Percentiles rank a stretch among this genome's conserved stretches.
phyloP scores from a whole-genome alignment of 1,139 yeast genomes.

The Dujonia santamariae region DNA sequence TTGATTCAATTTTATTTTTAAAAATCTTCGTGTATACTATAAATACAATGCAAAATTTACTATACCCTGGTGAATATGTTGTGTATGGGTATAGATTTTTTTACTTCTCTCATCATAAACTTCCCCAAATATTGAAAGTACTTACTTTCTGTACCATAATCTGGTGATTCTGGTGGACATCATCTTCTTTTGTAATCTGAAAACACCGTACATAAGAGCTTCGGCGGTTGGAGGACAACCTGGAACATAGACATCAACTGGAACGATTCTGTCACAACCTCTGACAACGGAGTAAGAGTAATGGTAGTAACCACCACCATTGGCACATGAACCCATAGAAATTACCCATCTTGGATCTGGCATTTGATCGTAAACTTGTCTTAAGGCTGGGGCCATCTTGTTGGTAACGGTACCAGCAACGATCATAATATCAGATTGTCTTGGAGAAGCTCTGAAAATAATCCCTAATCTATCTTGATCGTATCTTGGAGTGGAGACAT shows the following conservation, averaged over 20 bases:
- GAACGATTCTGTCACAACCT: conserved; percentile 86
- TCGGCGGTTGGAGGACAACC: conserved; percentile 94
- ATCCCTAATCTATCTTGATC: conserved; percentile 93
- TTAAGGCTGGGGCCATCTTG: conserved; percentile 91
- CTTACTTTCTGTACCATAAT: conserved; percentile 77
- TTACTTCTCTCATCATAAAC: not conserved
- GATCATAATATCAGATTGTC: conserved; percentile 91
- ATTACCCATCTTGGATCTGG: conserved; percentile 90
- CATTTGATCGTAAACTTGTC: conserved; percentile 94
- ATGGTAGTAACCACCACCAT: conserved; percentile 93
- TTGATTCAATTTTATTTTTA: not conserved
- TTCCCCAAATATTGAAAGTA: not conserved
- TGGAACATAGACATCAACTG: conserved; percentile 89
- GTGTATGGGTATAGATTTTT: not conserved
- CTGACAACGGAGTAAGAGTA: conserved; percentile 86
- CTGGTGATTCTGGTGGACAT: conserved; percentile 76
- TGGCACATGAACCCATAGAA: conserved; percentile 94
- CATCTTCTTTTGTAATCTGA: conserved; percentile 89
- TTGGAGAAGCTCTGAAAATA: conserved; percentile 92
- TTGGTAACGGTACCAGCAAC: conserved; percentile 91
- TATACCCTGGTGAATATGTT: not conserved
- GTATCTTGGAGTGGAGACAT: conserved; percentile 86
- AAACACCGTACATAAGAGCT: conserved; percentile 87
- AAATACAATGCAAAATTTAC: conserved; percentile 7
- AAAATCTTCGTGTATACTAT: conserved; percentile 6